Evolutionary conservation across 768 basidiomycete species (phyloP), one percentile per base, ranked within the genome.

Genomic region (Leccinum barrowsii): DNA sequence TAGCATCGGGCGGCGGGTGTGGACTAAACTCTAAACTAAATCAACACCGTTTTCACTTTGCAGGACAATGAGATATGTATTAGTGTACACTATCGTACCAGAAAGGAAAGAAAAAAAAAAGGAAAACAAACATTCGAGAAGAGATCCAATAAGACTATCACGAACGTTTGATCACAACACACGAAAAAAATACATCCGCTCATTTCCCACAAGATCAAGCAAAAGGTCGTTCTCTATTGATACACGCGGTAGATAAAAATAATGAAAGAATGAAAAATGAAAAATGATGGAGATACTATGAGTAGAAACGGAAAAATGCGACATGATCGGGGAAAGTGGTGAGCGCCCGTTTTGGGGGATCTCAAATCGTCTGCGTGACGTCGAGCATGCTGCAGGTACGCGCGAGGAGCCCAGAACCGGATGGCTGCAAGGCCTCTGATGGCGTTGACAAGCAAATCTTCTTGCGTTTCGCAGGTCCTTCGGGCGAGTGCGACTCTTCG

Each of bases 401-500:
- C 17, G 55, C 17, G 46, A 51, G 57, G 5, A 50, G 30, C n/a
- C 12, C 19, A 11, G 37, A 40, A 40, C 37, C 37, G 17, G 37
- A 40, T 8, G 51, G 5, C 4, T 37, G 19, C 19, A 48, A 35
- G 0, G 26, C 35, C 15, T 52, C 56, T 35, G 12, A 13, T 5
- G 59, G 24, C n/a, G 13, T 8, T 2, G 53, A 52, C 0, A 54
- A 21, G 26, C 61, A 57, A 42, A 13, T 53, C 63, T 57, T 65
- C 61, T 54, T 65, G 51, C 67, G 63, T 35, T 53, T 65, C 19
- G 30, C 5, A 2, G 56, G 63, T 11, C 46, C 56, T 21, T 58
- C 57, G 3, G 32, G 53, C 1, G 35, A 7, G 3, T 49, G 24
- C 2, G 37, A 21, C 21, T 51, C 63, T 15, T 47, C 56, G 21